Evolutionary conservation across 441 rosid species (phyloP).

Genomic region (Adansonia grandidieri): DNA sequence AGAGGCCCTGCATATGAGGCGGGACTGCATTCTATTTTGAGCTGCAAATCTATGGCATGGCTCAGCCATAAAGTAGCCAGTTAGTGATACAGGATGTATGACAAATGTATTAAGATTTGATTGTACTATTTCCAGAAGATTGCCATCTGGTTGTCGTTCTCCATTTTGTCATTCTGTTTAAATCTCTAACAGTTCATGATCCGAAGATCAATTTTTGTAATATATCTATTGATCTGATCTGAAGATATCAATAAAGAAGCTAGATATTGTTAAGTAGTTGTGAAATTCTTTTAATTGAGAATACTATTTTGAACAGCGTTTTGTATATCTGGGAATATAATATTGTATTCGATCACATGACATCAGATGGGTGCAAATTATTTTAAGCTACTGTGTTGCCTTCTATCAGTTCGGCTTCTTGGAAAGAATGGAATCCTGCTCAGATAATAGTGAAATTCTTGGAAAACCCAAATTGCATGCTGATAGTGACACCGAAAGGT

Average conservation of each 20-base stretch:
- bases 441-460: background rate
- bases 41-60: background rate
- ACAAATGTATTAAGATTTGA: background rate
- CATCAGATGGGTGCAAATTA: background rate
- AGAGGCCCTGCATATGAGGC: background rate
- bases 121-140: background rate
- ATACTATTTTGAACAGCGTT: background rate
- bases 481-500: conserved; percentile 82
- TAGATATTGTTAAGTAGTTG: background rate
- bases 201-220: background rate
- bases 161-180: background rate
- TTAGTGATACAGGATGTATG: background rate
- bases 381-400: background rate
- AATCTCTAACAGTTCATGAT: background rate
- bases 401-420: background rate
- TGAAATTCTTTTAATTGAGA: background rate
- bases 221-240: background rate
- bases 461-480: conserved; percentile 76
- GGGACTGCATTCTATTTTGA: background rate
- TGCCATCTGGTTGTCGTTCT: background rate
- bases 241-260: background rate
- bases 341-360: background rate
- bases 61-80: background rate
- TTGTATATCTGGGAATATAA: background rate
- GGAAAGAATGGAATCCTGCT: background rate